Base-by-base conservation (phyloP, 2,329 filamentous ascomycete species). In the Emericellopsis atlantica region DNA sequence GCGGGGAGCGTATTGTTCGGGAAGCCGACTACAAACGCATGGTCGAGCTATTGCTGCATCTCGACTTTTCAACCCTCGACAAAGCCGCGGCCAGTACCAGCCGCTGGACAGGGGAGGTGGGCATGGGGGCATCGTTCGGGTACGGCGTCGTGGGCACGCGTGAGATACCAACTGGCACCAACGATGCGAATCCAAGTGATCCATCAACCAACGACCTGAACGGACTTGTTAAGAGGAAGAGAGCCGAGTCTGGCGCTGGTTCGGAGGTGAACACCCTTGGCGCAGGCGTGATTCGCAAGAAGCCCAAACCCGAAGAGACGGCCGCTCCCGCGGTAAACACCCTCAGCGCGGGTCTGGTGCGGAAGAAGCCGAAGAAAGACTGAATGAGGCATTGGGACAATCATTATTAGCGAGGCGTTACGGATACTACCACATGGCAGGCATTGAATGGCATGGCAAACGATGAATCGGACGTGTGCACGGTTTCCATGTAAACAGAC, bases 71-170 rank as follows among this genome's bases (percentile, higher is more conserved):
- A 1, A 81, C 72, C 8, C 58, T 78, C 4, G 72, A 74, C 10
- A 72, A 81, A 37, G 79, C 81, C 0, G 64, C 62, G 2, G 66
- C 67, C 26, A 86, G 82, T 51, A 85, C 84, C 3, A 63, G 59
- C 40, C 74, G 81, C 40, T 92, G 84, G 84, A 67, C 79, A 35
- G 69, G 69, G 12, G 83, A 90, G 51, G 76, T 81, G 1, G 72
- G 71, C 14, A 62, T 67, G 43, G 69, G 70, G 0, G 31, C 24
- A 1, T 50, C 56, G 16, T 81, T 75, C 76, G 72, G 72, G 0
- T 53, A 67, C 8, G 57, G 61, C 1, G 59, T 81, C 2, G 54
- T 58, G 4, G 78, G 78, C 1, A 58, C 52, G 26, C 57, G 58
- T 26, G 56, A 57, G 26, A 40, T 52, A 10, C 46, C 51, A 11